These are phyloP conservation scores for Neoarthrinium moseri DNA, from an alignment of 2,329 filamentous ascomycete species.

Conservation along the genomic window DNA sequence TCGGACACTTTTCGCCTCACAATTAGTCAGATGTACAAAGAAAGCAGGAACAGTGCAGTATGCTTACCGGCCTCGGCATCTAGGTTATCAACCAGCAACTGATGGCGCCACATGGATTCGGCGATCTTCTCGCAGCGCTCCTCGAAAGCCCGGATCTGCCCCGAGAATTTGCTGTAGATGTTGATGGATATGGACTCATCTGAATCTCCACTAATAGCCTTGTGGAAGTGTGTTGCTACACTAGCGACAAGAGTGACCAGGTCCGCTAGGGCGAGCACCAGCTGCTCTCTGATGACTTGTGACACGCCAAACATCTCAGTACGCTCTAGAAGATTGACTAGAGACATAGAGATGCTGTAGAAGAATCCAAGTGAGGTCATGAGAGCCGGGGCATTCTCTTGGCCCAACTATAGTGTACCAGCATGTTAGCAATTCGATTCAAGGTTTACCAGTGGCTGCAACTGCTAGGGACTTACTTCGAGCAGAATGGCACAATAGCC, in stretches of 20 bases:
- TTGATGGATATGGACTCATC: slow-evolving; percentile 20
- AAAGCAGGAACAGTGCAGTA: not conserved
- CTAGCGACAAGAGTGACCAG: slow-evolving; percentile 19
- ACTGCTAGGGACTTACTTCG: slow-evolving; percentile 12
- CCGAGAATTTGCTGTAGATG: slow-evolving; percentile 18
- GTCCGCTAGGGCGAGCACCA: slow-evolving; percentile 18
- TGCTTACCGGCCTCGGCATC: slow-evolving; percentile 27
- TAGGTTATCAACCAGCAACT: slow-evolving; percentile 29
- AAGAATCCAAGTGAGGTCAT: slow-evolving; percentile 20
- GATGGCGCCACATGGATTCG: slow-evolving; percentile 26
- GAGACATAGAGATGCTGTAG: slow-evolving; percentile 18
- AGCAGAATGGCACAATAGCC: slow-evolving; percentile 20
- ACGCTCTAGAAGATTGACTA: slow-evolving; percentile 20
- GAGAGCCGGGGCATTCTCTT: slow-evolving; percentile 19
- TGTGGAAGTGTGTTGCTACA: slow-evolving; percentile 20
- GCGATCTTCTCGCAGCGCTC: slow-evolving; percentile 18
- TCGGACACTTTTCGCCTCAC: slow-evolving; percentile 21
- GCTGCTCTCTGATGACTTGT: slow-evolving; percentile 18
- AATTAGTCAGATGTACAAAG: not conserved
- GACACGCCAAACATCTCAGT: slow-evolving; percentile 19
- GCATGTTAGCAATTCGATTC: too few relatives aligned
- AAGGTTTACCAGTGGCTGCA: too few relatives aligned
- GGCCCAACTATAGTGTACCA: slow-evolving; percentile 16
- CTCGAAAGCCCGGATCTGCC: slow-evolving; percentile 17
- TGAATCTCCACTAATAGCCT: slow-evolving; percentile 13